Evolutionary conservation across 1,139 yeast genomes (phyloP), one percentile per base, ranked within the genome.

Genomic region (Hansenula anomala): DNA sequence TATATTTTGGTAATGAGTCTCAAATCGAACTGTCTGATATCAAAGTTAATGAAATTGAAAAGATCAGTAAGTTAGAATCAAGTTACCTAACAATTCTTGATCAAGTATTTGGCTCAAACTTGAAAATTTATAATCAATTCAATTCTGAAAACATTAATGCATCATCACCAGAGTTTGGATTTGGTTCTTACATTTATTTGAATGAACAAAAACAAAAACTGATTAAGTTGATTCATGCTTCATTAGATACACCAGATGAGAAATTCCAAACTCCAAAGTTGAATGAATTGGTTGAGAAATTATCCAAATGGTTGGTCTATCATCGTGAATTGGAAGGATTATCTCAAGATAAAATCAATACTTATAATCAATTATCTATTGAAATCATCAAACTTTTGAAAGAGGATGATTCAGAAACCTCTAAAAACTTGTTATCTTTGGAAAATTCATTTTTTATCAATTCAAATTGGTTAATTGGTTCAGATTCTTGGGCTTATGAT

Each of bases 401-500:
- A n/a, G 20, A 36, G 1, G 26, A 56, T 44, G 56, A 60, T 4
- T 55, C 69, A 2, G 63, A 67, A 13, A 52, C 66, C 15, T 68
- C 85, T 6, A 51, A 65, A 36, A 58, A 66, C 12, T 64, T 84
- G 13, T 66, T 83, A 34, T 60, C 64, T 4, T 62, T 66, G 33
- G 64, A 73, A 44, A 64, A 67, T 4, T 70, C 66, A 46, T 71
- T 82, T 47, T 54, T 60, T 33, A 55, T 68, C 31, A 67, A 69
- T 38, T 70, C 84, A 20, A 73, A 78, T 44, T 90, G 98, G 98
- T 69, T 90, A 46, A 71, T 92, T 46, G 97, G 97, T 19, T 88
- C 97, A 9, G 97, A 90, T 62, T 79, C 95, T 26, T 90, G 98
- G 97, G 76, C 96, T 17, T 89, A 83, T 58, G 97, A 90, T 66